Base-by-base conservation (phyloP, 1,139 yeast species). In the Magnusiomyces magnusii region DNA sequence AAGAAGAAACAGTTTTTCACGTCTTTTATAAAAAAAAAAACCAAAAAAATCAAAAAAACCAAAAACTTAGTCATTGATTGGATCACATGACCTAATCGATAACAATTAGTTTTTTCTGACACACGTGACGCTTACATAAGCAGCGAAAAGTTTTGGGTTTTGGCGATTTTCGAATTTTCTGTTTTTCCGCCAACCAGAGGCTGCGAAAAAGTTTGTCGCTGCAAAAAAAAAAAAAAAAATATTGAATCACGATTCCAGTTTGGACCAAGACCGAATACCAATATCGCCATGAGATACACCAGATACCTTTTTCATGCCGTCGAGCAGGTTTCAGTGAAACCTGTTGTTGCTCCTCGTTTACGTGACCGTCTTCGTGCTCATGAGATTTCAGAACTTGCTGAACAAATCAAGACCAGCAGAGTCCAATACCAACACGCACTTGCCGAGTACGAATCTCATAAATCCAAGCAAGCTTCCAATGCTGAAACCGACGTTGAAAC, bases 261-360 rank as follows among this genome's bases (percentile, higher is more conserved):
- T n/a, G n/a, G n/a, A 31, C 13, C 36, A 31, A 31, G 10, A 31
- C 36, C 13, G 7, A 13, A 31, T 9, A 31, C 13, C 36, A 42
- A 25, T 27, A 5, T 25, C 23, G 15, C n/a, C 15, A 59, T 59
- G 61, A 55, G 54, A 53, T 24, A 50, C 13, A 42, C 61, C 9
- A n/a, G 47, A 23, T 39, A 55, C 24, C 51, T 57, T 5, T 27
- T 59, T 24, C 60, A 59, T 51, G 31, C 51, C 25, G 49, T 56
- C 47, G 58, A 59, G 53, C 17, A n/a, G 7, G 24, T 5, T 27
- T 10, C 36, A 50, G 53, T 31, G 10, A 27, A 28, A 21, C 41
- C 53, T n/a, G 31, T 49, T 36, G 51, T 53, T 15, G 62, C 58
- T n/a, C 59, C 59, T 47, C 57, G 60, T 27, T 57, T 60, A 17